phyloP scores from a whole-genome alignment of 768 basidiomycete species.

The Saitozyma podzolica region DNA sequence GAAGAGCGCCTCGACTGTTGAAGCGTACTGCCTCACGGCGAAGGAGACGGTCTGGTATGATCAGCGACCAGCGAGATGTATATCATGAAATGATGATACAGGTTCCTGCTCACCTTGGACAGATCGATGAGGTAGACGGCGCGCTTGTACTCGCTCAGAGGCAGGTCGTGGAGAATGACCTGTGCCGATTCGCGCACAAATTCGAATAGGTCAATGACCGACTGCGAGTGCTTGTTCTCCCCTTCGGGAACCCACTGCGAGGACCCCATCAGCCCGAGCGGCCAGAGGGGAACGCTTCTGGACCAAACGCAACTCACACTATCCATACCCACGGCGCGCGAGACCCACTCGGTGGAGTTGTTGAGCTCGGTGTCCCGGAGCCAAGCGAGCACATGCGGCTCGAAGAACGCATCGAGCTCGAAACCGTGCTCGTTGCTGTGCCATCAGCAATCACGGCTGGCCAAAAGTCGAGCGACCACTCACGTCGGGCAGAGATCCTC shows the following conservation, averaged over 20 bases:
- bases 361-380: constrained; percentile 43
- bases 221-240: constrained; percentile 44
- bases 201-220: constrained; percentile 51
- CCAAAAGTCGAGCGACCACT: constrained; percentile 2
- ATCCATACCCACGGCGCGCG: constrained; percentile 48
- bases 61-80: background rate
- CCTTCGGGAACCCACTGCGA: constrained; percentile 50
- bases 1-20: constrained; percentile 48
- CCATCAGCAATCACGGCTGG: background rate
- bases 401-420: constrained; percentile 50
- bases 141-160: constrained; percentile 47
- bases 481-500: constrained; percentile 47
- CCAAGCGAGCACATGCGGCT: constrained; percentile 51
- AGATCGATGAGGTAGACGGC: constrained; percentile 50
- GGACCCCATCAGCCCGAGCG: background rate
- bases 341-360: constrained; percentile 50
- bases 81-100: background rate
- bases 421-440: constrained; percentile 45
- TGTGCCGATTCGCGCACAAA: constrained; percentile 42
- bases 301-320: constrained; percentile 31
- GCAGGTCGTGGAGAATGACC: constrained; percentile 45
- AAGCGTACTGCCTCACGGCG: constrained; percentile 46
- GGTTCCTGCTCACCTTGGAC: constrained; percentile 41
- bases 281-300: background rate
- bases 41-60: constrained; percentile 38